Conservation (phyloP, 495 filamentous ascomycete species). For the Aspergillus funiculosus region DNA sequence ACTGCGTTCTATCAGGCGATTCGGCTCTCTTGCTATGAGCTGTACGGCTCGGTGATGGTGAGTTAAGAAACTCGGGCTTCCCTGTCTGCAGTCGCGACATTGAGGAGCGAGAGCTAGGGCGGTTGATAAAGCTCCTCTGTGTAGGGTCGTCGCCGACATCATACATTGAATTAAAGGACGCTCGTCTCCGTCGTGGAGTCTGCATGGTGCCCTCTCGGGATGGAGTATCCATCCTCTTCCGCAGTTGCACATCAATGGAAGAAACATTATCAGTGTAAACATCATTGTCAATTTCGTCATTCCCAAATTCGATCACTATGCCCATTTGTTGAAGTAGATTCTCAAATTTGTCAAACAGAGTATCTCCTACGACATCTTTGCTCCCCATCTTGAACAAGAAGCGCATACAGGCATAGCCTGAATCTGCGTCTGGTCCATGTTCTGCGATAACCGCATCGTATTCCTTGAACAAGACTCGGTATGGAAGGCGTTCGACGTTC, state of each 20-base stretch:
- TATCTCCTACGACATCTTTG: constrained; percentile 37
- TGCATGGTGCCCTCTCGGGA: constrained; percentile 22
- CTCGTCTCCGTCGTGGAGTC: constrained; percentile 42
- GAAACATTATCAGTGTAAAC: constrained; percentile 23
- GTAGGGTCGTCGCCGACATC: constrained; percentile 49
- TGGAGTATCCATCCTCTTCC: constrained; percentile 15
- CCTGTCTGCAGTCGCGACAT: constrained; percentile 40
- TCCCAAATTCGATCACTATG: constrained; percentile 59
- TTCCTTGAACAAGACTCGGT: constrained; percentile 71
- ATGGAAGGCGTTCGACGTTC: constrained; percentile 59
- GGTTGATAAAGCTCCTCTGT: constrained; percentile 32
- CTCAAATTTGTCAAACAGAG: constrained; percentile 62
- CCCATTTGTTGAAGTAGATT: constrained; percentile 56
- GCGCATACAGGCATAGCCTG: constrained; percentile 68
- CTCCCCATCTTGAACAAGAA: constrained; percentile 78
- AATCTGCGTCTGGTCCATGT: constrained; percentile 61
- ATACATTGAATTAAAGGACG: constrained; percentile 52
- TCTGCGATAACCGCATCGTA: constrained; percentile 67
- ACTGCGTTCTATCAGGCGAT: constrained; percentile 40
- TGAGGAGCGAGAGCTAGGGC: constrained; percentile 44
- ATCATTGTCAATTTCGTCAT: constrained; percentile 28
- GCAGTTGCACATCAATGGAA: constrained; percentile 21
- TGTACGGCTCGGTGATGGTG: constrained; percentile 29
- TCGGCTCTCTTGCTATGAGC: constrained; percentile 9
- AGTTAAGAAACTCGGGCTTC: constrained; percentile 31